phyloP scores from a whole-genome alignment of 1,284 basidiomycete species.

The Naganishia cerealis region DNA sequence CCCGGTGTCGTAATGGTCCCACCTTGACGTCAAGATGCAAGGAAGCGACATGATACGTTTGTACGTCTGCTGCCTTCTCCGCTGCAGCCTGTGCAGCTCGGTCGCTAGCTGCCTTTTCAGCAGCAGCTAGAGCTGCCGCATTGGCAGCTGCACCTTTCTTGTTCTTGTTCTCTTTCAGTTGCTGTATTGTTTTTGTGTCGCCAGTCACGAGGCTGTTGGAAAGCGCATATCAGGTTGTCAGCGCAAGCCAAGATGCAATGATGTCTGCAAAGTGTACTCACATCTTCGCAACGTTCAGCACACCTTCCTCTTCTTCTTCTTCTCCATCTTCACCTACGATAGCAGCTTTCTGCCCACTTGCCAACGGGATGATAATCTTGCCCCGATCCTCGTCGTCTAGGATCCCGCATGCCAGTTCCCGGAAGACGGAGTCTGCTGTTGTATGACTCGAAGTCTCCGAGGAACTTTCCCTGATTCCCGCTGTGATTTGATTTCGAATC shows the following conservation, averaged over 20 bases:
- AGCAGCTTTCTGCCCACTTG: constrained; percentile 36
- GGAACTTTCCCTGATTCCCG: constrained; percentile 59
- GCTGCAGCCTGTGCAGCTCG: constrained; percentile 61
- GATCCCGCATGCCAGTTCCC: constrained; percentile 45
- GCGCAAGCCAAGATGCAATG: constrained; percentile 58
- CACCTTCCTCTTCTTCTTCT: constrained; percentile 77
- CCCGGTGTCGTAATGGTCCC: constrained; percentile 82
- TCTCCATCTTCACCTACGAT: constrained; percentile 45
- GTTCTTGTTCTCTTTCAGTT: constrained; percentile 54
- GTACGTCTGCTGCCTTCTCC: constrained; percentile 41
- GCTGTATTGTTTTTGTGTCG: constrained; percentile 35
- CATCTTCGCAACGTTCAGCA: constrained; percentile 61
- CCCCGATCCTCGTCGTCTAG: constrained; percentile 45
- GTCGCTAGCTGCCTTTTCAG: constrained; percentile 64
- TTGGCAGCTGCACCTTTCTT: constrained; percentile 49
- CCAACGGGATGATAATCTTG: constrained; percentile 43
- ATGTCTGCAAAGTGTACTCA: constrained; percentile 45
- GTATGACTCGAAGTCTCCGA: constrained; percentile 49
- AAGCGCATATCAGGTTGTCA: constrained; percentile 75
- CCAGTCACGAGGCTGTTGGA: constrained; percentile 70
- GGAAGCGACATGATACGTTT: constrained; percentile 65
- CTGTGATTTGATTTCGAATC: constrained; percentile 55
- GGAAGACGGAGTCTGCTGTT: constrained; percentile 39
- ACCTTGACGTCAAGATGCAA: constrained; percentile 71
- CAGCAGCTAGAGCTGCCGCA: constrained; percentile 63